Base-by-base conservation (phyloP, 352 stramenopile species). In the Sclerospora graminicola region DNA sequence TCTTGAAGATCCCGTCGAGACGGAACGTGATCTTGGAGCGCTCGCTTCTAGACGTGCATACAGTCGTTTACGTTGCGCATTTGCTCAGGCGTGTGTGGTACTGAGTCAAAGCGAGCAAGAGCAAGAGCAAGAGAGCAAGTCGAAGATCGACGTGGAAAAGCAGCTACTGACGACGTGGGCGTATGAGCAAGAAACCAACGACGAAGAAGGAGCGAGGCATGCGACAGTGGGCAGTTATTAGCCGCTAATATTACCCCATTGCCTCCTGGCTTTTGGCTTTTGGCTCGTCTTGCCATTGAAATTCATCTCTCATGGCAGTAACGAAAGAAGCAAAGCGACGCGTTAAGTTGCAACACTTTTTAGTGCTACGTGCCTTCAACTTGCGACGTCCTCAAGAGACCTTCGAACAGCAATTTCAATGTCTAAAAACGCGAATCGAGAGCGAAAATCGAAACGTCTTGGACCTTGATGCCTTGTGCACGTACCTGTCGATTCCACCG, bases 1-100 rank as follows among this genome's bases (percentile, higher is more conserved):
- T 21, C 59, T 92, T n/a, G 75, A 92, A 66, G 80, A 89, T 31
- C 80, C 80, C 0, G 72, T 92, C 13, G 80, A 92, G 51, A 66
- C 45, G 5, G 57, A 65, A 19, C 68, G 77, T 7, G 77, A 92
- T 47, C 52, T 92, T 7, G 80, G 80, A n/a, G 45, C 35, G 33
- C 62, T 88, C 20, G 82, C 83, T 45, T 83, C 79, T 14, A 53
- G 62, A 13, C 66, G 69, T n/a, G 57, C 69, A 15, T 48, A 84
- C 21, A 60, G 54, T 9, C 66, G 64, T 7, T 45, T 89, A 9
- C 71, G 73, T 8, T 67, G 52, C 38, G 69, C 66, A 14, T 58
- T 89, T 41, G 66, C 73, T 23, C 64, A 77, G 21, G 64, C 54
- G 11, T 74, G 60, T 21, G 36, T 63, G 8, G 46, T 68, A 10